Evolutionary conservation across 2,329 filamentous ascomycete genomes (phyloP), one percentile per base, ranked within the genome.

Genomic region (Metarhizium rileyi): DNA sequence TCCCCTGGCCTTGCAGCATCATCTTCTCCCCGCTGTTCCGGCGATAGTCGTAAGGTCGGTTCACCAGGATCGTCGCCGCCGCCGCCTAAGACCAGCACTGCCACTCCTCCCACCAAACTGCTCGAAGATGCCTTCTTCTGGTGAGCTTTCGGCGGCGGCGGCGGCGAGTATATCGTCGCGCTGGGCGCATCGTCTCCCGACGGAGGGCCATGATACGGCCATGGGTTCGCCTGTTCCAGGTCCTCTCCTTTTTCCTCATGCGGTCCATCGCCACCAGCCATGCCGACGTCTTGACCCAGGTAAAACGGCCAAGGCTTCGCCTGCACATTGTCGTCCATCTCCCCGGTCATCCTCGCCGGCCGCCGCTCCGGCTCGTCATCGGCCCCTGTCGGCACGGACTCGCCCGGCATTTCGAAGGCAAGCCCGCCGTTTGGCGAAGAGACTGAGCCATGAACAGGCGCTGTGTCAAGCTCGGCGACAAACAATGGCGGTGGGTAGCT

Each of bases 351-450:
- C 33, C 46, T 48, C 42, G 35, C 41, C 30, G 30, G 47, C 27
- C 51, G 48, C 36, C 20, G 46, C 7, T 30, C 50, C 47, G 50
- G 41, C 14, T 55, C 46, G n/a, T 30, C 44, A 20, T 9, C 49
- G 47, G 36, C 52, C 45, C 45, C 49, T 47, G 27, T 20, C 16
- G 47, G 44, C n/a, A 52, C 53, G 27, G 62, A 52, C 44, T 67
- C 64, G 52, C 56, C 60, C 5, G 59, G 38, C 62, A 67, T 65
- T 49, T 67, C 65, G 42, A 64, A 67, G 47, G 61, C 51, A 40
- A 57, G 53, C 33, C 50, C 50, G 38, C 56, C 59, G 48, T 57
- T 53, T 16, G 57, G 56, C 4, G 52, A 47, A 41, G 58, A 49
- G 28, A 54, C 50, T 47, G 53, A 35, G 49, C 45, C 51, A 36